Conservation (phyloP, 306 rosid genomes). For the Cucumis hystrix region DNA sequence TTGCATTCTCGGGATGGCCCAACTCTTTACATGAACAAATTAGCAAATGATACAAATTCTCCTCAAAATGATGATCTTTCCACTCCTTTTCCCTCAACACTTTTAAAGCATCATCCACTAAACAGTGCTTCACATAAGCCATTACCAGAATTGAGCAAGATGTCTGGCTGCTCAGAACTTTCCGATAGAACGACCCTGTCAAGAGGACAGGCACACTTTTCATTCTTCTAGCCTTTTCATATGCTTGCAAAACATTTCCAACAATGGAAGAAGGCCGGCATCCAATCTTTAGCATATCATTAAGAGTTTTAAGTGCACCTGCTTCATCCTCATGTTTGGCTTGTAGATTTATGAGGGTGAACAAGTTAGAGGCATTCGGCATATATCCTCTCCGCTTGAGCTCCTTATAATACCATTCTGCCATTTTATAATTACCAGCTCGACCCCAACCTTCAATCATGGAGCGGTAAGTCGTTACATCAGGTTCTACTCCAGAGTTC, state of each 20-base stretch:
- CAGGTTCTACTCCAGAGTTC: conserved; percentile 42
- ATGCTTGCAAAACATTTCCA: conserved; percentile 54
- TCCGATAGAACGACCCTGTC: conserved; percentile 42
- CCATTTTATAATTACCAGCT: conserved; percentile 39
- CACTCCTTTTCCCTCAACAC: conserved; percentile 58
- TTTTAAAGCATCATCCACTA: conserved; percentile 57
- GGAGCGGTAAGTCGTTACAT: conserved; percentile 76
- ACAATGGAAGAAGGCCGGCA: conserved; percentile 60
- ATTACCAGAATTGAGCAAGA: conserved; percentile 72
- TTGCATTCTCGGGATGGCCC: conserved; percentile 57
- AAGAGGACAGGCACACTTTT: conserved; percentile 48
- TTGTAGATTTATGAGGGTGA: conserved; percentile 58
- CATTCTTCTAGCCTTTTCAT: conserved; percentile 56
- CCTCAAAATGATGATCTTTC: conserved; percentile 56
- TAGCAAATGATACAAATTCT: conserved; percentile 70
- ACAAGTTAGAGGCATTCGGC: conserved; percentile 72
- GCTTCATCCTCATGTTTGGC: conserved; percentile 56
- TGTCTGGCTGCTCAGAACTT: conserved; percentile 54
- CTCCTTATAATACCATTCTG: conserved; percentile 39
- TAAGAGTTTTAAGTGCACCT: conserved; percentile 44
- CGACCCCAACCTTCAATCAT: conserved; percentile 99
- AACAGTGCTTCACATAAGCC: conserved; percentile 66
- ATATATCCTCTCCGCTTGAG: conserved; percentile 44
- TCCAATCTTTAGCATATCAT: conserved; percentile 57
- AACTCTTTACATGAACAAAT: conserved; percentile 80